phyloP scores from a whole-genome alignment of 768 basidiomycete genomes.

The Cyathus striatus region DNA sequence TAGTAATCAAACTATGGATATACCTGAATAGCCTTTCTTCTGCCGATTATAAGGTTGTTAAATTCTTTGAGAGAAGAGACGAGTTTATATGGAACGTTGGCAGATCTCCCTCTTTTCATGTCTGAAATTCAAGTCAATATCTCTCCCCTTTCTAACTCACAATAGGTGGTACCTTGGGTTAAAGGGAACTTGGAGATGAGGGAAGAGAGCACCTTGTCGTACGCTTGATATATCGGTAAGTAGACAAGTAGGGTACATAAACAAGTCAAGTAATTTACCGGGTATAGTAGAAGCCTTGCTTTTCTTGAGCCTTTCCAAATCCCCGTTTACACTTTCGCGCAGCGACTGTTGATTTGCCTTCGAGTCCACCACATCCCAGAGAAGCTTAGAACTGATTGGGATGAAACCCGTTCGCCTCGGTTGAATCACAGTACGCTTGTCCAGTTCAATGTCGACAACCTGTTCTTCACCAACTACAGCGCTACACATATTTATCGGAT shows the following conservation, averaged over 20 bases:
- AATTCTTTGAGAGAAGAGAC: conserved; percentile 27
- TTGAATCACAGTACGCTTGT: conserved; percentile 37
- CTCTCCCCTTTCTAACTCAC: background rate
- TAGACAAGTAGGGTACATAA: background rate
- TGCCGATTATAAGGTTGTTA: conserved; percentile 30
- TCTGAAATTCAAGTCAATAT: background rate
- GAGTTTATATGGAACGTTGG: conserved; percentile 34
- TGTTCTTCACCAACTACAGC: conserved; percentile 42
- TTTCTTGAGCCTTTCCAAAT: too few relatives aligned
- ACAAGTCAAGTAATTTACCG: too few relatives aligned
- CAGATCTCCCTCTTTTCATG: background rate
- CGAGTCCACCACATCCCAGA: conserved; percentile 29
- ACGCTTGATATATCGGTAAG: conserved; percentile 3
- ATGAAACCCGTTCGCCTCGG: conserved; percentile 24
- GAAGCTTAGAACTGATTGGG: conserved; percentile 24
- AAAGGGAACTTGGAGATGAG: conserved; percentile 36
- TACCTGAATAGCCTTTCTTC: conserved; percentile 50
- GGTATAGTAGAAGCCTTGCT: too few relatives aligned
- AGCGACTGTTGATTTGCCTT: background rate
- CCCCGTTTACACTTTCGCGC: too few relatives aligned
- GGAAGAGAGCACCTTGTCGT: conserved; percentile 21
- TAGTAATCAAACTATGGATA: conserved; percentile 4
- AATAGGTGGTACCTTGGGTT: conserved; percentile 13
- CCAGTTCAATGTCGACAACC: conserved; percentile 47
- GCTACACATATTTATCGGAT: conserved; percentile 25